A percentile compares a stretch with the other conserved stretches of the same genome.
Conservation (phyloP, 306 rosid species). For the Corylus americana region DNA sequence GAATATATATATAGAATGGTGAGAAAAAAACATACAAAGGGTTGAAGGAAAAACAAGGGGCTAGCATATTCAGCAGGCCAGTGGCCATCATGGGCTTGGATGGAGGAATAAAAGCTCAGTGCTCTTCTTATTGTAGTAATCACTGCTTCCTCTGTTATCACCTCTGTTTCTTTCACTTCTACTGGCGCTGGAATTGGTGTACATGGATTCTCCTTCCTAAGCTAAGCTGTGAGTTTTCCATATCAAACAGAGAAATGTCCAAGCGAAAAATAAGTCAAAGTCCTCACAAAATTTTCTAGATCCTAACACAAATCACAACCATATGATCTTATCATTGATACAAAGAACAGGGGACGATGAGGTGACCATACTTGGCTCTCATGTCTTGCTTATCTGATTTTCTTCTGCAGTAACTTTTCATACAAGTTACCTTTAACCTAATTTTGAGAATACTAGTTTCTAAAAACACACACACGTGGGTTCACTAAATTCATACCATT, state of each 20-base stretch:
- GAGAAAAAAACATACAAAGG: conserved; percentile 32
- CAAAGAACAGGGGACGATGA: too few relatives aligned
- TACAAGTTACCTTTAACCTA: too few relatives aligned
- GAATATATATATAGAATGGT: too few relatives aligned
- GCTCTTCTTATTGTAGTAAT: conserved; percentile 45
- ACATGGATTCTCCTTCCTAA: conserved; percentile 43
- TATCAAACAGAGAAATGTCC: background rate
- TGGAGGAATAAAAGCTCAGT: conserved; percentile 44
- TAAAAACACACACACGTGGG: too few relatives aligned
- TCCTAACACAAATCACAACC: too few relatives aligned
- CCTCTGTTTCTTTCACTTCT: conserved; percentile 37
- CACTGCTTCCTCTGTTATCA: conserved; percentile 36
- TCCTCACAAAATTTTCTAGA: background rate
- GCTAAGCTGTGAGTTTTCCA: conserved; percentile 25
- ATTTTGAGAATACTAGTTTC: too few relatives aligned
- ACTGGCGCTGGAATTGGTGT: conserved; percentile 28
- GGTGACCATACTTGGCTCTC: too few relatives aligned
- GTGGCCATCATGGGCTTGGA: conserved; percentile 72
- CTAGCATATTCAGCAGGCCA: conserved; percentile 76
- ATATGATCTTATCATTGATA: too few relatives aligned
- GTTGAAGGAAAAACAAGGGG: conserved; percentile 57
- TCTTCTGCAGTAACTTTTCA: too few relatives aligned
- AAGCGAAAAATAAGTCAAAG: background rate
- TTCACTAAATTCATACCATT: too few relatives aligned
- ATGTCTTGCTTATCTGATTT: too few relatives aligned